Conservation (phyloP, 2,329 filamentous ascomycete species). For the Orbilia brochopaga region DNA sequence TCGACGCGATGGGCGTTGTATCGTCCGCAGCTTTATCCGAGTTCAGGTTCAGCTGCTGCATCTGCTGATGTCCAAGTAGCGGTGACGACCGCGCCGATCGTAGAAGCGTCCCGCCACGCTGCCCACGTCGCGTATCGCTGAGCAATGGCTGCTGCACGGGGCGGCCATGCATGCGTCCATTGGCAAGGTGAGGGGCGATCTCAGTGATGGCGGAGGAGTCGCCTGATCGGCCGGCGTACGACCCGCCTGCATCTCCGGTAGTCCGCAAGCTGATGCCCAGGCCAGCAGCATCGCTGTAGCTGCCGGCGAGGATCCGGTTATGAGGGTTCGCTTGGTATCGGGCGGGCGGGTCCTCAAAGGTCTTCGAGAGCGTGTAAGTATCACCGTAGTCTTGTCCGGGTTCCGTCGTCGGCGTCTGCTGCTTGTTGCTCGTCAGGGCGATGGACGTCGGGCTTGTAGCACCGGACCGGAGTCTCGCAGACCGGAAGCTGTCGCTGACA, state of each 20-base stretch:
- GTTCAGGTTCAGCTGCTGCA: conserved; percentile 13
- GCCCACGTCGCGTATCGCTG: conserved; percentile 31
- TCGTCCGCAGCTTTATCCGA: conserved; percentile 32
- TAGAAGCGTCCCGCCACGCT: conserved; percentile 18
- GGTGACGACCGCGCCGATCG: conserved; percentile 40
- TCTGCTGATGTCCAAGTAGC: conserved; percentile 14
- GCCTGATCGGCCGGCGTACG: conserved; percentile 21
- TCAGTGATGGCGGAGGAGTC: conserved; percentile 45
- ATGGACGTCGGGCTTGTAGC: conserved; percentile 39
- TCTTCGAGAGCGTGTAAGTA: conserved; percentile 42
- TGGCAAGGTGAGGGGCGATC: conserved; percentile 33
- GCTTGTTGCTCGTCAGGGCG: conserved; percentile 29
- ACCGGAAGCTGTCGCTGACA: conserved; percentile 36
- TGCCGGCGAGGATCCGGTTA: conserved; percentile 16
- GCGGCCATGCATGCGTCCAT: conserved; percentile 21
- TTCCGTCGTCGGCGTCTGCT: conserved; percentile 36
- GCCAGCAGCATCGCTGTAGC: conserved; percentile 33
- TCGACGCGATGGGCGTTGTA: conserved; percentile 22
- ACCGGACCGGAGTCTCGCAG: conserved; percentile 35
- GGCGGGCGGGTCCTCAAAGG: conserved; percentile 38
- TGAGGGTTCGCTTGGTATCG: conserved; percentile 40
- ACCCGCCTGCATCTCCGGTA: conserved; percentile 22
- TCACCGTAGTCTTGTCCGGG: conserved; percentile 37
- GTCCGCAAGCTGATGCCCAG: conserved; percentile 29
- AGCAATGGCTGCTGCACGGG: conserved; percentile 13